phyloP scores from a whole-genome alignment of 176 grass and related monocot species.

The Carex littledalei region DNA sequence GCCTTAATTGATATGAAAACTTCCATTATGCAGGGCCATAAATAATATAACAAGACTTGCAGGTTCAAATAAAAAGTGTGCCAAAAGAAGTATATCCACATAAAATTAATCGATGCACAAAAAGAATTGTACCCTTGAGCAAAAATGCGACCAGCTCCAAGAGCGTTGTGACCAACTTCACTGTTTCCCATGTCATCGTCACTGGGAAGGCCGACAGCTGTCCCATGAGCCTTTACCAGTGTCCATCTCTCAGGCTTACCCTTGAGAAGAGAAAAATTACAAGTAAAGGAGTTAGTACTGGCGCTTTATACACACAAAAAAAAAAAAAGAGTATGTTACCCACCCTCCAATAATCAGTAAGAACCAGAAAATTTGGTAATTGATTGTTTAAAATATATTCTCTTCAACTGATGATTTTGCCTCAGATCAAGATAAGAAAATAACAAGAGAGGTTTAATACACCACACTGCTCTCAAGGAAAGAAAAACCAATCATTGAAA shows the following conservation, averaged over 20 bases:
- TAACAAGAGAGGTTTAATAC: not conserved
- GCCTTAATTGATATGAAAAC: not conserved
- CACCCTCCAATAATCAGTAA: not conserved
- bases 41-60: not conserved
- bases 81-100: not conserved
- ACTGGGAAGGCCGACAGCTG: slow-evolving; percentile 81
- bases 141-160: slow-evolving; percentile 83
- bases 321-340: not conserved
- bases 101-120: not conserved
- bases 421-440: not conserved
- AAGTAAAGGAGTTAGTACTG: slow-evolving; percentile 8
- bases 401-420: not conserved
- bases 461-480: not conserved
- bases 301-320: not conserved
- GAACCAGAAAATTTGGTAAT: not conserved
- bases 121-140: slow-evolving; percentile 70
- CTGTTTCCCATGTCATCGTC: slow-evolving; percentile 99
- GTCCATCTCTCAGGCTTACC: slow-evolving; percentile 89
- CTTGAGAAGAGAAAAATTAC: slow-evolving; percentile 25
- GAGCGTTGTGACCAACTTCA: slow-evolving; percentile 98
- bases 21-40: not conserved
- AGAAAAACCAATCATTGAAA: not conserved
- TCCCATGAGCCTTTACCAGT: slow-evolving; percentile 91
- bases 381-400: not conserved
- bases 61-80: not conserved